Conservation (phyloP, 2,329 filamentous ascomycete genomes). For the Grosmannia clavigera region DNA sequence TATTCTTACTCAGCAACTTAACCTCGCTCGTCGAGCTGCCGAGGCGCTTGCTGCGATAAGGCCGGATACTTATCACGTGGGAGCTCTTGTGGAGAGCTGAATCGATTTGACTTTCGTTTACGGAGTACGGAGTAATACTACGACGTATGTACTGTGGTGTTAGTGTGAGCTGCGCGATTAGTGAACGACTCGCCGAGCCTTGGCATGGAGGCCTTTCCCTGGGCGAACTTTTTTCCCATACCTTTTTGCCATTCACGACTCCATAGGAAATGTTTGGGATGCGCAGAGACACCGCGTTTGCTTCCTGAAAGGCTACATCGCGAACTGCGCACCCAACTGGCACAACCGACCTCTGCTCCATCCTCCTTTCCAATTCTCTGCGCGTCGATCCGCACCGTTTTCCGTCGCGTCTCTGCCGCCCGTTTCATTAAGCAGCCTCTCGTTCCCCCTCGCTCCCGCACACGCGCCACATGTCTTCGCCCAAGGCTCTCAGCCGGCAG, state of each 20-base stretch:
- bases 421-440: too few species aligned
- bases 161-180: neutral
- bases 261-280: neutral
- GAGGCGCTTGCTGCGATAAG: neutral
- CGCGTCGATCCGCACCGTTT: too few species aligned
- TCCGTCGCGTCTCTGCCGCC: too few species aligned
- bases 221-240: neutral
- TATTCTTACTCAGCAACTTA: neutral
- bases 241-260: neutral
- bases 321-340: neutral
- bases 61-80: neutral
- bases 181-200: neutral
- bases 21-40: neutral
- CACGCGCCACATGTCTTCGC: slow-evolving; percentile 15
- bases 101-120: too few species aligned
- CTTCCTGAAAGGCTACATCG: neutral
- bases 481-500: slow-evolving; percentile 6
- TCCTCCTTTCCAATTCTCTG: too few species aligned
- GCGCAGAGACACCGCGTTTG: neutral
- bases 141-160: too few species aligned
- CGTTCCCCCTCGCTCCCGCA: too few species aligned
- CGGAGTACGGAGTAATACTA: too few species aligned
- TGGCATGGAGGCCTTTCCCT: neutral
- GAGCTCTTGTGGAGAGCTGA: neutral
- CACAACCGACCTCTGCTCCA: neutral